Evolutionary conservation across 164 flowering plant genomes (phyloP), one percentile per base, ranked within the genome.

Genomic region (Piper betle): DNA sequence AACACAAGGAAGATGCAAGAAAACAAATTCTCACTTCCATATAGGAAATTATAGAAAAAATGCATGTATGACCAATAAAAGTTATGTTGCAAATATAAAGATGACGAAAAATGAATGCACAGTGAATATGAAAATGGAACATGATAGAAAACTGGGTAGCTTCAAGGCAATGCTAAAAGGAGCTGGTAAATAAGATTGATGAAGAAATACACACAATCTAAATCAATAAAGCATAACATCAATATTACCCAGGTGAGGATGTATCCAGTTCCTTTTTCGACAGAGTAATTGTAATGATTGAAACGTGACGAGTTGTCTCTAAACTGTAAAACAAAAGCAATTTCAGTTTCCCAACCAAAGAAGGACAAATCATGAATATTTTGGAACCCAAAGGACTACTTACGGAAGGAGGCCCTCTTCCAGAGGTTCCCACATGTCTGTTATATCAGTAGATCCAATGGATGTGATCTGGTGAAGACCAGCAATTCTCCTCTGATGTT

Each of bases 331-430:
- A 59, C 1, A 12, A 16, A 40, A 20, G 54, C 11, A 11, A 57
- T 5, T 59, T n/a, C 39, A 58, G 37, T 58, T 58, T 37, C n/a
- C 60, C 6, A 11, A 58, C 17, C 7, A 58, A 58, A 11, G 1
- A 9, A 2, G 39, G 13, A 37, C 25, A 20, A 55, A 55, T 8
- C 58, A 55, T n/a, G 8, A 37, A 7, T 13, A 58, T 58, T 58
- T 58, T 54, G 15, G 41, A 0, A 54, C 41, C 53, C 55, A 53
- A 37, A 19, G 37, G 43, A 41, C 12, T 55, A 19, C 85, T 66
- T 75, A 84, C 90, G 81, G 83, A 59, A 81, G 81, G 60, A 84
- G 81, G 78, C 90, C 90, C 74, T 84, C 90, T 61, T 84, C 90
- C n/a, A 82, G 69, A 7, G 90, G 87, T 71, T 84, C 89, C 85